phyloP scores from a whole-genome alignment of 2,329 filamentous ascomycete species.

The Penicillium sp. region DNA sequence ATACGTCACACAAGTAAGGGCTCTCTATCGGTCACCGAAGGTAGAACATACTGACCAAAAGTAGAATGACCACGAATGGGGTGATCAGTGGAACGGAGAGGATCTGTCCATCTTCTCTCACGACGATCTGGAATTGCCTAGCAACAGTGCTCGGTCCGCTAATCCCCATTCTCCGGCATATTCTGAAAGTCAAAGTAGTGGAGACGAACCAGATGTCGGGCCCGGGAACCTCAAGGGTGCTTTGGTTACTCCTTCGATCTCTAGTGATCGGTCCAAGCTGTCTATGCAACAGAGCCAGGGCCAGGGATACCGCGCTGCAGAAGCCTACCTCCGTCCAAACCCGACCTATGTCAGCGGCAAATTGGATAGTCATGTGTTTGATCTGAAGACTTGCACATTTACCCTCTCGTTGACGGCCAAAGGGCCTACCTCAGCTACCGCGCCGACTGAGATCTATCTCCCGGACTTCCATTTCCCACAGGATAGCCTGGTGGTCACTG shows the following conservation, averaged over 20 bases:
- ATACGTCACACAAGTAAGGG: slow-evolving; percentile 68
- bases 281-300: slow-evolving; percentile 56
- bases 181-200: slow-evolving; percentile 53
- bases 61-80: slow-evolving; percentile 82
- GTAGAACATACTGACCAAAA: not conserved
- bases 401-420: slow-evolving; percentile 67
- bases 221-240: slow-evolving; percentile 75
- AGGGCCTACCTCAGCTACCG: slow-evolving; percentile 60
- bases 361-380: slow-evolving; percentile 73
- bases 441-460: slow-evolving; percentile 79
- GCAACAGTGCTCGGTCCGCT: slow-evolving; percentile 29
- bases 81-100: slow-evolving; percentile 97
- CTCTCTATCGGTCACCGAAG: not conserved
- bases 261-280: slow-evolving; percentile 55
- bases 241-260: slow-evolving; percentile 59
- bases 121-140: slow-evolving; percentile 69
- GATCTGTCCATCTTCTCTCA: slow-evolving; percentile 86
- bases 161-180: slow-evolving; percentile 53
- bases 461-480: slow-evolving; percentile 91
- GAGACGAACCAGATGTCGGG: slow-evolving; percentile 57
- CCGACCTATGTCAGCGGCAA: slow-evolving; percentile 74
- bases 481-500: slow-evolving; percentile 68
- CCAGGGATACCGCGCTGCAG: slow-evolving; percentile 81
- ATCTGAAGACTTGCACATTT: slow-evolving; percentile 77
- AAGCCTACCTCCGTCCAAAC: slow-evolving; percentile 86